These are phyloP conservation scores for Clavispora asparagi DNA, from an alignment of 805 yeast species.

Conservation along the genomic window DNA sequence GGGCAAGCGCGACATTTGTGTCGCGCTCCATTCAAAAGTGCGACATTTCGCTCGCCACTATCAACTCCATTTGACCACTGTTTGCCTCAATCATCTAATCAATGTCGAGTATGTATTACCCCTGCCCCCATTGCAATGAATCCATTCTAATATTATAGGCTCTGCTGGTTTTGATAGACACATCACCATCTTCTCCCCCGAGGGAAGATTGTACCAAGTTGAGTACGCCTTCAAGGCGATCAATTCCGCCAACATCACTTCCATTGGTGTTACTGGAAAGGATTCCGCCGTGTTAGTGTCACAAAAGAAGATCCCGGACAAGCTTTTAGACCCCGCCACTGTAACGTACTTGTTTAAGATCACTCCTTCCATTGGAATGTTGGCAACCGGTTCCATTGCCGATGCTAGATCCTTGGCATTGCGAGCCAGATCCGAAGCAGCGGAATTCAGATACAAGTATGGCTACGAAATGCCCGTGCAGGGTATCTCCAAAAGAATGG, in stretches of 20 bases:
- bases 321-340: slow-evolving; percentile 80
- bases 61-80: not conserved
- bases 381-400: slow-evolving; percentile 93
- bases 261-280: slow-evolving; percentile 81
- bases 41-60: slow-evolving; percentile 5
- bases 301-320: slow-evolving; percentile 95
- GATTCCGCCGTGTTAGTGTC: slow-evolving; percentile 84
- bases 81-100: slow-evolving; percentile 1
- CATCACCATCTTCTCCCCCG: slow-evolving; percentile 97
- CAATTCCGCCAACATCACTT: slow-evolving; percentile 85
- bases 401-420: slow-evolving; percentile 89
- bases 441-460: slow-evolving; percentile 88
- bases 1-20: not conserved
- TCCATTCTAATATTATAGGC: slow-evolving; percentile 44
- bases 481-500: slow-evolving; percentile 89
- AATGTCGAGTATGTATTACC: slow-evolving; percentile 13
- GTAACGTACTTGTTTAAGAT: slow-evolving; percentile 83
- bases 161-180: slow-evolving; percentile 98
- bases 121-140: not conserved
- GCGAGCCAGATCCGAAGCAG: slow-evolving; percentile 92
- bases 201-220: slow-evolving; percentile 94
- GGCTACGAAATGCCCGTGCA: slow-evolving; percentile 98
- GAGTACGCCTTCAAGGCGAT: slow-evolving; percentile 98
- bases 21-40: not conserved
- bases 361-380: slow-evolving; percentile 78